Conservation (phyloP, 148 eudicot genomes). For the Chenopodium quinoa region DNA sequence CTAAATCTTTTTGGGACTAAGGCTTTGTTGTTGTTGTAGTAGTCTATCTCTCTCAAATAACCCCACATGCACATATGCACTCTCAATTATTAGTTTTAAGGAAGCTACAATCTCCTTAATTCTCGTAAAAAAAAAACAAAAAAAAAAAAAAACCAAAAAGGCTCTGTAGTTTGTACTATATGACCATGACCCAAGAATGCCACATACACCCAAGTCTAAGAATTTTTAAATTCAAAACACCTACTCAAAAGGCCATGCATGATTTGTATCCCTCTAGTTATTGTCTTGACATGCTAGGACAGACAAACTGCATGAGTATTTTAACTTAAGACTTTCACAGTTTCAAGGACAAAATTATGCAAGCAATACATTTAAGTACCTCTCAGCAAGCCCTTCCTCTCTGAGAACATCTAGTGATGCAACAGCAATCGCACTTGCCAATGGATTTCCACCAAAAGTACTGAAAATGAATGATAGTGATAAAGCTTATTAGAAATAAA, state of each 20-base stretch:
- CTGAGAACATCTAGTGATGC: constrained; percentile 82
- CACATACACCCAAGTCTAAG: not conserved
- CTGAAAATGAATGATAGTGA: constrained; percentile 38
- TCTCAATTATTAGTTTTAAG: too few relatives aligned
- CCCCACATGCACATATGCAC: too few relatives aligned
- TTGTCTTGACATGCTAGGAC: not conserved
- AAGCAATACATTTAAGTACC: constrained; percentile 42
- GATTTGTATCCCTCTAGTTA: not conserved
- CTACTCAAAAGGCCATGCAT: too few relatives aligned
- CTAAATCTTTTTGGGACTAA: too few relatives aligned
- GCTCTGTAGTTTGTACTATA: too few relatives aligned
- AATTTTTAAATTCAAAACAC: not conserved
- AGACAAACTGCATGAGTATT: not conserved
- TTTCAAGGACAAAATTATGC: not conserved
- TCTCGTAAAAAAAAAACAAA: too few relatives aligned
- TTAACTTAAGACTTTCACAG: not conserved
- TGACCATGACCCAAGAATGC: not conserved
- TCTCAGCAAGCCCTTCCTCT: constrained; percentile 83
- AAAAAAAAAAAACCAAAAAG: too few relatives aligned
- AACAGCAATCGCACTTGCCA: constrained; percentile 92
- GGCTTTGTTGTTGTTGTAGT: too few relatives aligned
- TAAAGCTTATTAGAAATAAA: constrained; percentile 4
- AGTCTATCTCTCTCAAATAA: too few relatives aligned
- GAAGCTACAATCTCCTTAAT: too few relatives aligned
- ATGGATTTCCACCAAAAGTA: constrained; percentile 98